Evolutionary conservation across 495 filamentous ascomycete species (phyloP).

Genomic region (Clavariopsis aquatica): DNA sequence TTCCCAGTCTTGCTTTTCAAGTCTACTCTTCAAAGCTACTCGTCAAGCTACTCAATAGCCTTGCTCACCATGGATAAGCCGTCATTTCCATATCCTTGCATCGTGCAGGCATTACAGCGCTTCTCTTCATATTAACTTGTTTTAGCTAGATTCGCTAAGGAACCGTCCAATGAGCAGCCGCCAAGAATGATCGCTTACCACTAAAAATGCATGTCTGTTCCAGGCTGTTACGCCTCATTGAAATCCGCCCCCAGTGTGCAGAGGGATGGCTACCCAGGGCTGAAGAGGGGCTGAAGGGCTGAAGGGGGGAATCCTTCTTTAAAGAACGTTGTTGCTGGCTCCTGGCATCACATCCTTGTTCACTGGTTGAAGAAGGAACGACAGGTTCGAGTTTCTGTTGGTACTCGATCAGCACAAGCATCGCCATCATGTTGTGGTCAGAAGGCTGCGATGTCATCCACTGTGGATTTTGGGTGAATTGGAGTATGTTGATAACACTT

Average conservation of each 20-base stretch:
- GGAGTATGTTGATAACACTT: slow-evolving; percentile 6
- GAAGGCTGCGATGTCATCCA: slow-evolving; percentile 9
- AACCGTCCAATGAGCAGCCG: background rate
- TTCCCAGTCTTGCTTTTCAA: too few relatives aligned
- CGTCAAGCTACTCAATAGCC: too few relatives aligned
- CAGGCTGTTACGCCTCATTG: too few relatives aligned
- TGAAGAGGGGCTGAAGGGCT: too few relatives aligned
- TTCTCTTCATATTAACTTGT: too few relatives aligned
- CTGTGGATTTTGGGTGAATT: slow-evolving; percentile 26
- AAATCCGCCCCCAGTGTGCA: background rate
- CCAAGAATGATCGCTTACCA: background rate
- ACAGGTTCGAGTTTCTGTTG: too few relatives aligned
- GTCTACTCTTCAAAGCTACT: too few relatives aligned
- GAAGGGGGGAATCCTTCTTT: background rate
- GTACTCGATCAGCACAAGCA: background rate
- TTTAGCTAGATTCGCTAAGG: too few relatives aligned
- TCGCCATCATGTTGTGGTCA: background rate
- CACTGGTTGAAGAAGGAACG: background rate
- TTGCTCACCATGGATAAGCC: too few relatives aligned
- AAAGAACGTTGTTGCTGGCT: background rate
- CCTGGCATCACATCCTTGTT: background rate
- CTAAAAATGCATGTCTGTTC: too few relatives aligned
- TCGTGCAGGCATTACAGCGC: too few relatives aligned
- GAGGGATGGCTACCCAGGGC: background rate
- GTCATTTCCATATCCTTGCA: too few relatives aligned